These are phyloP conservation scores for Polytolypa hystricis DNA, from an alignment of 2,329 filamentous ascomycete genomes.

Conservation along the genomic window DNA sequence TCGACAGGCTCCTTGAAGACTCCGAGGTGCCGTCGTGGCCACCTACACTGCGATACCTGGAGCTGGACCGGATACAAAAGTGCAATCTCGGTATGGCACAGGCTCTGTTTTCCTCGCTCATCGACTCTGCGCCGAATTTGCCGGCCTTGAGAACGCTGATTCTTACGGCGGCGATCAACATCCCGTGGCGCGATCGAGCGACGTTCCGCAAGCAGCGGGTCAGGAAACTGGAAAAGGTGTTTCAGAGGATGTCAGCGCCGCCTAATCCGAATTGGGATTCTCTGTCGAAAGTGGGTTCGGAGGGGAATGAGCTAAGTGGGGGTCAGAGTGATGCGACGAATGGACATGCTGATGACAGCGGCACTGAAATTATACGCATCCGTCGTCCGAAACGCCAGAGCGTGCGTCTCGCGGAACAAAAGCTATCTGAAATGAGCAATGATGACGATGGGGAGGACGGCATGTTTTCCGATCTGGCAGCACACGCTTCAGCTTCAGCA, in stretches of 20 bases:
- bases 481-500: neutral
- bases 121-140: slow-evolving; percentile 57
- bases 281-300: neutral
- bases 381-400: slow-evolving; percentile 25
- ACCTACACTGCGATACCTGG: slow-evolving; percentile 54
- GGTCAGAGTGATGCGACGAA: neutral
- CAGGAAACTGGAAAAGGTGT: slow-evolving; percentile 49
- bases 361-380: neutral
- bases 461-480: neutral
- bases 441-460: slow-evolving; percentile 8
- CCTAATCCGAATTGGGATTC: slow-evolving; percentile 1
- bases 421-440: slow-evolving; percentile 8
- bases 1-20: slow-evolving; percentile 50
- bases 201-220: slow-evolving; percentile 71
- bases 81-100: slow-evolving; percentile 61
- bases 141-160: slow-evolving; percentile 57
- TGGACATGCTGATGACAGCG: neutral
- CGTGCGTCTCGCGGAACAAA: slow-evolving; percentile 24
- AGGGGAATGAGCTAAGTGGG: neutral
- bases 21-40: slow-evolving; percentile 69
- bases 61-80: slow-evolving; percentile 66
- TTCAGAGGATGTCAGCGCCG: slow-evolving; percentile 25
- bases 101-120: slow-evolving; percentile 67
- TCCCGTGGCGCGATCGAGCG: slow-evolving; percentile 68
- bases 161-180: slow-evolving; percentile 68